Evolutionary conservation across 306 rosid species (phyloP), one percentile per base, ranked within the genome.

Genomic region (Cyclanthera cordifolia): DNA sequence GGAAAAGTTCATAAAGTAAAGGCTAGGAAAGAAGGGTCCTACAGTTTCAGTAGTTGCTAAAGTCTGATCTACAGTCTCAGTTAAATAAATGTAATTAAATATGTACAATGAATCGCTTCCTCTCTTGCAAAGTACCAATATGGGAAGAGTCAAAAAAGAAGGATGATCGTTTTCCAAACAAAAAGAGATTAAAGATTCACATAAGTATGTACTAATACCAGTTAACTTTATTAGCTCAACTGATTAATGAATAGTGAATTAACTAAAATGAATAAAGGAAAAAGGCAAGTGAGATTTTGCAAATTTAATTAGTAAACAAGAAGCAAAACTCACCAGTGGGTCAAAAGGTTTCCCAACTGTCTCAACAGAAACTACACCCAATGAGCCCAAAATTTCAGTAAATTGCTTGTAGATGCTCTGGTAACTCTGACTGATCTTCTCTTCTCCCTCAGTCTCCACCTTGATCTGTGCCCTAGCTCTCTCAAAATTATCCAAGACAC

Each of bases 351-450:
- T 84, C 71, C 98, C 98, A 77, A 85, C 79, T 5, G 96, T 84
- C 81, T 89, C 93, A 75, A 92, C 87, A 19, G 88, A 80, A 53
- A 79, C 88, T 73, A 92, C 98, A 39, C 95, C 90, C 25, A 92
- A 85, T 14, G 95, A 82, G 77, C 65, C 76, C 52, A 92, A 83
- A 71, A 89, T 85, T 81, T 92, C 98, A 14, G 24, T 64, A 70
- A 92, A 92, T 73, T 92, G 98, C 79, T 89, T 92, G 79, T 76
- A 85, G 73, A 92, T 92, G 80, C 93, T 89, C 75, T 89, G 98
- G 74, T 92, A 92, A 81, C 98, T 92, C 76, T 83, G 88, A 80
- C 53, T 89, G 82, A 92, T 83, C 82, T 89, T 92, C 77, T 87
- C 93, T 65, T 92, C 98, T 68, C 85, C 96, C 78, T 89, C 96